Percentiles rank a stretch among this genome's conserved stretches.
Conservation (phyloP, 176 grass and related monocot genomes). For the Secale cereale region DNA sequence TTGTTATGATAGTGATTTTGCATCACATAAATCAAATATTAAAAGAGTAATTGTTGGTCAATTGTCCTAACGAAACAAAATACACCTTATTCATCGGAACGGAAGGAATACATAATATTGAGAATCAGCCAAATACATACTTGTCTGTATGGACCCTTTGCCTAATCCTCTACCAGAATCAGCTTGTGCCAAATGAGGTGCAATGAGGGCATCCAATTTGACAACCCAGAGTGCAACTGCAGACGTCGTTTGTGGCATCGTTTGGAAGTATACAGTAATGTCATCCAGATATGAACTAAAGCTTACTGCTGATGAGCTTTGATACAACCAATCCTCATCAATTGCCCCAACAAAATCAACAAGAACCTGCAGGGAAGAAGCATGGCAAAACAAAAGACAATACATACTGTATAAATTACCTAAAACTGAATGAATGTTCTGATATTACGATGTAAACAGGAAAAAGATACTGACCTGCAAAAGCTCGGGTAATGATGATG, state of each 20-base stretch:
- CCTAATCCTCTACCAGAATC: constrained; percentile 28
- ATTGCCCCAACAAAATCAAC: constrained; percentile 94
- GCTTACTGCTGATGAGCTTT: constrained; percentile 42
- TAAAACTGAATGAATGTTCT: background rate
- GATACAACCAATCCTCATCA: constrained; percentile 74
- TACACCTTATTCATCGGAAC: too few species aligned
- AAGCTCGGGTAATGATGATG: constrained; percentile 84
- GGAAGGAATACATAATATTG: background rate
- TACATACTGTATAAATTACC: constrained; percentile 5
- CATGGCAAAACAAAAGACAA: constrained; percentile 19
- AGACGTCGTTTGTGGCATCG: constrained; percentile 87
- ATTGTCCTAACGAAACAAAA: too few species aligned
- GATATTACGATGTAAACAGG: constrained; percentile 16
- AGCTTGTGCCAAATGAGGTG: constrained; percentile 40
- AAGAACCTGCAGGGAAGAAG: constrained; percentile 60
- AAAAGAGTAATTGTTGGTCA: too few species aligned
- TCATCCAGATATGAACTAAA: constrained; percentile 66
- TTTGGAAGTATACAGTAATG: constrained; percentile 81
- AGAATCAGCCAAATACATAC: constrained; percentile 18
- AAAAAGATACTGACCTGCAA: constrained; percentile 51
- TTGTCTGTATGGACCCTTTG: constrained; percentile 13
- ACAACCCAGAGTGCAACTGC: constrained; percentile 94
- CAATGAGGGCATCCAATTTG: constrained; percentile 79
- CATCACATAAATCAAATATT: too few species aligned
- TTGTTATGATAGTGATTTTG: too few species aligned